Percentiles rank a stretch among this genome's conserved stretches.
phyloP scores from a whole-genome alignment of 1,284 basidiomycete species.

The Pholiota adiposa region DNA sequence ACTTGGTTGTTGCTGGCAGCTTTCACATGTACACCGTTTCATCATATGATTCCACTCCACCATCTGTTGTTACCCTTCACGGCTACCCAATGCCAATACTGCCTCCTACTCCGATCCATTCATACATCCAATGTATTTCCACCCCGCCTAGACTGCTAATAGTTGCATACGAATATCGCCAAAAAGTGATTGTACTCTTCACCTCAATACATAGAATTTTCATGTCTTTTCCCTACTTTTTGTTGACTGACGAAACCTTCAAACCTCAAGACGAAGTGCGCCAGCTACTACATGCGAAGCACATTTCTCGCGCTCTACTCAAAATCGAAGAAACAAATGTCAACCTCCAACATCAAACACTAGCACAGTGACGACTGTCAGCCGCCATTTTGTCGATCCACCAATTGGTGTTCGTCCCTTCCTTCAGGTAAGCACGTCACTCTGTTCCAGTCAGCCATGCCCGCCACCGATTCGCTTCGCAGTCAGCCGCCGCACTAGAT shows the following conservation, averaged over 20 bases:
- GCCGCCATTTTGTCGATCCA: not conserved
- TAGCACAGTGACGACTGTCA: too few relatives aligned
- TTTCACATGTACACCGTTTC: not conserved
- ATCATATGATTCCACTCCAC: not conserved
- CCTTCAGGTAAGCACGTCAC: too few relatives aligned
- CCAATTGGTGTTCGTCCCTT: not conserved
- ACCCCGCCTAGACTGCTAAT: not conserved
- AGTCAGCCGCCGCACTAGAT: not conserved
- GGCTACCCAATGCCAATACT: not conserved
- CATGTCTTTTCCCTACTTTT: not conserved
- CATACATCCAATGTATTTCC: not conserved
- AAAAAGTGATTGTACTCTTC: conserved; percentile 1
- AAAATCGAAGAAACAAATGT: too few relatives aligned
- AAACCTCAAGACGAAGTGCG: too few relatives aligned
- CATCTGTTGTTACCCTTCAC: not conserved
- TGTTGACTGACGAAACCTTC: too few relatives aligned
- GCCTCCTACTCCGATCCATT: not conserved
- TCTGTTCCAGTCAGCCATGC: not conserved
- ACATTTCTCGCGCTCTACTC: not conserved
- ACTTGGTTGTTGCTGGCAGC: not conserved
- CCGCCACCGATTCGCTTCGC: not conserved
- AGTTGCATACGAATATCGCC: not conserved
- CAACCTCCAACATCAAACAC: too few relatives aligned
- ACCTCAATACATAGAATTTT: not conserved
- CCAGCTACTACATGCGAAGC: too few relatives aligned